A percentile compares a stretch with the other conserved stretches of the same genome.
Evolutionary conservation across 164 flowering plant genomes (phyloP).

Genomic region (Annona cherimola): DNA sequence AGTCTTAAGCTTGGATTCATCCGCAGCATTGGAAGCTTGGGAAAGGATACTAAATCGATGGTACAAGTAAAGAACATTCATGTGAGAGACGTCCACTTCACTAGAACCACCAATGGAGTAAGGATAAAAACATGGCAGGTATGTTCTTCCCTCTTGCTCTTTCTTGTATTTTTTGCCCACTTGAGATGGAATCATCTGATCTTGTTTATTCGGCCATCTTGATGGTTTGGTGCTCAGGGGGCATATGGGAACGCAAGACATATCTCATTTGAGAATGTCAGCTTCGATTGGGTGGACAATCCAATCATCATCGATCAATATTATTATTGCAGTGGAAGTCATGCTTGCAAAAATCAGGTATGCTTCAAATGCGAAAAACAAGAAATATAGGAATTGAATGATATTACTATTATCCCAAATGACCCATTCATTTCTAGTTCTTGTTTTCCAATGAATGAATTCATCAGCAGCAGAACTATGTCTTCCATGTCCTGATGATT

Average conservation of each 20-base stretch:
- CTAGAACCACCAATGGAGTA: not conserved
- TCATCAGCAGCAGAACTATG: too few species aligned
- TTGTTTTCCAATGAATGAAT: too few species aligned
- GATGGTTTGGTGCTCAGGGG: not conserved
- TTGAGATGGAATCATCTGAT: not conserved
- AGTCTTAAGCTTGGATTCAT: not conserved
- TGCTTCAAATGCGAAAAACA: not conserved
- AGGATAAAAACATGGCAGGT: conserved; percentile 9
- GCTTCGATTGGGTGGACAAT: not conserved
- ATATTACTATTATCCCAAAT: too few species aligned
- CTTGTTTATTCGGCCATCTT: not conserved
- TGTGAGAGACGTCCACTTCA: not conserved
- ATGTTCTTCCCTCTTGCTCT: not conserved
- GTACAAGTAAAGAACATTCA: not conserved
- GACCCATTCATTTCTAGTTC: too few species aligned
- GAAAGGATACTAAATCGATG: not conserved
- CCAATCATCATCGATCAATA: conserved; percentile 7
- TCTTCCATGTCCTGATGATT: too few species aligned
- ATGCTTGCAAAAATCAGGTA: not conserved
- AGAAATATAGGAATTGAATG: too few species aligned
- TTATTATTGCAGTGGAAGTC: not conserved
- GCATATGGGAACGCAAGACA: conserved; percentile 3
- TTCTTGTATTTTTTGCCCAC: not conserved
- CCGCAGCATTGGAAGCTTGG: conserved; percentile 5
- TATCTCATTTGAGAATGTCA: conserved; percentile 2